Evolutionary conservation across 345 rosid genomes (phyloP).

Genomic region (Clausena lansium): DNA sequence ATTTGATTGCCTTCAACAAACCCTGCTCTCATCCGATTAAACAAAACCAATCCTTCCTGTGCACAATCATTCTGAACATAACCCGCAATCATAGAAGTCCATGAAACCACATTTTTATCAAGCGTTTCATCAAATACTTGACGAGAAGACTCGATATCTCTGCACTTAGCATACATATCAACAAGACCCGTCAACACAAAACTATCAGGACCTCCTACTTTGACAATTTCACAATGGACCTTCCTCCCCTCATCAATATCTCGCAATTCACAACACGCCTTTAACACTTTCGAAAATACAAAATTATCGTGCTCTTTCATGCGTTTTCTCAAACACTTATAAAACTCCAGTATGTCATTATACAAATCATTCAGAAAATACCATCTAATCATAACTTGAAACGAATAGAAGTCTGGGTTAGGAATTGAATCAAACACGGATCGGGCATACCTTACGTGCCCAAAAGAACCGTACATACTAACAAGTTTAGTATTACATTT

Average conservation of each 20-base stretch:
- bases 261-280: slow-evolving; percentile 68
- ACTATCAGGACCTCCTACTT: slow-evolving; percentile 49
- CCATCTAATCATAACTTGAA: slow-evolving; percentile 75
- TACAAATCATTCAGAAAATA: slow-evolving; percentile 48
- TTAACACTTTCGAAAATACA: slow-evolving; percentile 57
- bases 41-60: slow-evolving; percentile 51
- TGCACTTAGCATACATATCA: slow-evolving; percentile 81
- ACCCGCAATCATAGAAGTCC: slow-evolving; percentile 90
- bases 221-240: slow-evolving; percentile 60
- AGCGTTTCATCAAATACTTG: slow-evolving; percentile 47
- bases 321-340: slow-evolving; percentile 34
- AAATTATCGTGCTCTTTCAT: slow-evolving; percentile 39
- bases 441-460: slow-evolving; percentile 56
- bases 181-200: slow-evolving; percentile 67
- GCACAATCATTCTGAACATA: slow-evolving; percentile 60
- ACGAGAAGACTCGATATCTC: slow-evolving; percentile 40
- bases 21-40: slow-evolving; percentile 66
- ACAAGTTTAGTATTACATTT: slow-evolving; percentile 57
- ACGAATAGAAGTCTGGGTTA: slow-evolving; percentile 60
- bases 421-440: slow-evolving; percentile 63
- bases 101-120: slow-evolving; percentile 58
- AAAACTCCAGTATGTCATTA: slow-evolving; percentile 36
- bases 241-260: slow-evolving; percentile 51
- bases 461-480: slow-evolving; percentile 56
- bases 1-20: slow-evolving; percentile 46